Percentiles rank a stretch among this genome's conserved stretches.
Evolutionary conservation across 140 eudicot species (phyloP).

Genomic region (Bidens hawaiensis): DNA sequence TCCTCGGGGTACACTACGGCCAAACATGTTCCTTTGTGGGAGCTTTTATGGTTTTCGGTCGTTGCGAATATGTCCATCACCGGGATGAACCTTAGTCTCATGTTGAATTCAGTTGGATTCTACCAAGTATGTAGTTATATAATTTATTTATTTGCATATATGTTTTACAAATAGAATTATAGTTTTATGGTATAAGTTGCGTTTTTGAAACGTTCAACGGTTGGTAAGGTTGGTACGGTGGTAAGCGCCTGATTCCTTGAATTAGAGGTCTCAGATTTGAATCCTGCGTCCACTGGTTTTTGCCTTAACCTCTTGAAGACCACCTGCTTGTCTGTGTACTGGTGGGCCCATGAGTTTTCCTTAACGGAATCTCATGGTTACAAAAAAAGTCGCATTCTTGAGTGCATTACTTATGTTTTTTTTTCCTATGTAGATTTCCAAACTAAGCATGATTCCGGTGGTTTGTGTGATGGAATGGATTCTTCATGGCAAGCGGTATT

Average conservation of each 20-base stretch:
- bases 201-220: neutral
- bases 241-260: neutral
- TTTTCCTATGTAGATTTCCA: conserved; percentile 54
- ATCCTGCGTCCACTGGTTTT: neutral
- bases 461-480: conserved; percentile 80
- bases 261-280: neutral
- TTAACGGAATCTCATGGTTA: neutral
- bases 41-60: conserved; percentile 63
- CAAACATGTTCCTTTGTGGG: conserved; percentile 72
- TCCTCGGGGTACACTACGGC: conserved; percentile 63
- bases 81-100: conserved; percentile 72
- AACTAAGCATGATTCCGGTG: conserved; percentile 91
- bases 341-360: neutral
- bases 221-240: neutral
- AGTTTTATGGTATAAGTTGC: neutral
- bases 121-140: conserved; percentile 52
- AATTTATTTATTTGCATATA: neutral
- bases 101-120: conserved; percentile 72
- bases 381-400: neutral
- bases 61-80: conserved; percentile 71
- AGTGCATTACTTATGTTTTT: neutral
- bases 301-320: neutral
- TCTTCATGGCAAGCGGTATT: conserved; percentile 53
- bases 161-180: neutral
- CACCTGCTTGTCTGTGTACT: neutral